phyloP scores from a whole-genome alignment of 116 monocot species.

The Cymodocea nodosa region DNA sequence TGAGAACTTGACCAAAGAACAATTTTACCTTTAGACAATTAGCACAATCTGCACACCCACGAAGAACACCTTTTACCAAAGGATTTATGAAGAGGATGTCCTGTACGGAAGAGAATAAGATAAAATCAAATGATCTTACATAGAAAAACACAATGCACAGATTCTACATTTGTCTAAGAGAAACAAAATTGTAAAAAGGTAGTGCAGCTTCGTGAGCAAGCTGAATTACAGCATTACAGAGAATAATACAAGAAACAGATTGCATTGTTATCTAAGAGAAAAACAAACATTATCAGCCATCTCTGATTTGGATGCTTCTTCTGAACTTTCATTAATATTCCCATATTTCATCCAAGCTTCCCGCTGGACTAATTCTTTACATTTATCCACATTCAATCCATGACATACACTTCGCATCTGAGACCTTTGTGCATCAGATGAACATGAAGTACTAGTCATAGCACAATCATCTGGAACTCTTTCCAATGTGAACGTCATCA shows the following conservation, averaged over 20 bases:
- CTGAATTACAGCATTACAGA: background rate
- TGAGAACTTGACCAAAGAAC: background rate
- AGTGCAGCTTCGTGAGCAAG: background rate
- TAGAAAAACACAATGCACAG: background rate
- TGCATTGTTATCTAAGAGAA: background rate
- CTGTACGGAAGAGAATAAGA: constrained; percentile 21
- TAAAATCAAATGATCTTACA: background rate
- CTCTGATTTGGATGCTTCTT: constrained; percentile 37
- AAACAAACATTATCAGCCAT: constrained; percentile 19
- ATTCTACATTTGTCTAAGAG: background rate
- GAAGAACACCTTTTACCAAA: constrained; percentile 63
- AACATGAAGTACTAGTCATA: background rate
- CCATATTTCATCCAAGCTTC: constrained; percentile 62
- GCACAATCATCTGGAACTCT: constrained; percentile 3
- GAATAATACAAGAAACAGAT: background rate
- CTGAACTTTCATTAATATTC: constrained; percentile 36
- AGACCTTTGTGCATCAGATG: background rate
- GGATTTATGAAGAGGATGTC: constrained; percentile 10
- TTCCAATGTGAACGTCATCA: constrained; percentile 2
- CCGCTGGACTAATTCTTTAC: constrained; percentile 37
- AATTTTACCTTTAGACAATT: constrained; percentile 63
- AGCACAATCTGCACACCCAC: constrained; percentile 49
- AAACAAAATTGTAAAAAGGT: background rate
- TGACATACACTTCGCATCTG: background rate
- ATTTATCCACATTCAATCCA: constrained; percentile 16